Conservation (phyloP, 2,329 filamentous ascomycete species). For the Fusarium nematophilum region DNA sequence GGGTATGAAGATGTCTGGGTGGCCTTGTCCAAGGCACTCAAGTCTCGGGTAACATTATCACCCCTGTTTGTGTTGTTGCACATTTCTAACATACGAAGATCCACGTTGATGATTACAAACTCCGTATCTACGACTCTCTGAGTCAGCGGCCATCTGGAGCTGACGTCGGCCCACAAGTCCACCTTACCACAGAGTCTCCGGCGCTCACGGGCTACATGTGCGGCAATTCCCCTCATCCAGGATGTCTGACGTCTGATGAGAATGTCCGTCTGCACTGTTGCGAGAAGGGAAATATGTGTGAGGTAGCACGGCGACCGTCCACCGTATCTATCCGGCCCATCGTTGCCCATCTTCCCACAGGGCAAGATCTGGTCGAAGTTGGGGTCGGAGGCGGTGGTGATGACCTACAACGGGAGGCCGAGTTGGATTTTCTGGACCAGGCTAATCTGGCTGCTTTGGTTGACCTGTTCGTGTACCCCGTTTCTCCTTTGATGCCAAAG, state of each 20-base stretch:
- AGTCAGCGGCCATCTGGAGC: slow-evolving; percentile 55
- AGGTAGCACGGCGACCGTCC: slow-evolving; percentile 56
- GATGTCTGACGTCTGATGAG: slow-evolving; percentile 76
- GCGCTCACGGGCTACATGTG: slow-evolving; percentile 78
- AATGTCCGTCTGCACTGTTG: slow-evolving; percentile 84
- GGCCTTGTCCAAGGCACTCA: slow-evolving; percentile 76
- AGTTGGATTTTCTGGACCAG: slow-evolving; percentile 70
- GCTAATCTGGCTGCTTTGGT: slow-evolving; percentile 64
- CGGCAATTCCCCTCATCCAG: slow-evolving; percentile 76
- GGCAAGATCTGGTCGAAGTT: slow-evolving; percentile 74
- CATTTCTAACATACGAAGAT: slow-evolving; percentile 59
- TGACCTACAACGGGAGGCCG: slow-evolving; percentile 75
- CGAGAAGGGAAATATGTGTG: slow-evolving; percentile 76
- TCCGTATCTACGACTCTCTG: slow-evolving; percentile 76
- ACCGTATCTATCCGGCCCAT: slow-evolving; percentile 85
- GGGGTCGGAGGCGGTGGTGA: slow-evolving; percentile 84
- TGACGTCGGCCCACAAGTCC: slow-evolving; percentile 54
- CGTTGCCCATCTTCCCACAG: slow-evolving; percentile 70
- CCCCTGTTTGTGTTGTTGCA: too few relatives aligned
- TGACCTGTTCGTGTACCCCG: slow-evolving; percentile 48
- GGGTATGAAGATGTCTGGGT: slow-evolving; percentile 93
- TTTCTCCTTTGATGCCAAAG: not conserved
- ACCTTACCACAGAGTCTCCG: slow-evolving; percentile 69
- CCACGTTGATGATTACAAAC: slow-evolving; percentile 86
- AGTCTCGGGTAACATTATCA: slow-evolving; percentile 63